Base-by-base conservation (phyloP, 2,329 filamentous ascomycete genomes). In the Arthrinium puccinioides region DNA sequence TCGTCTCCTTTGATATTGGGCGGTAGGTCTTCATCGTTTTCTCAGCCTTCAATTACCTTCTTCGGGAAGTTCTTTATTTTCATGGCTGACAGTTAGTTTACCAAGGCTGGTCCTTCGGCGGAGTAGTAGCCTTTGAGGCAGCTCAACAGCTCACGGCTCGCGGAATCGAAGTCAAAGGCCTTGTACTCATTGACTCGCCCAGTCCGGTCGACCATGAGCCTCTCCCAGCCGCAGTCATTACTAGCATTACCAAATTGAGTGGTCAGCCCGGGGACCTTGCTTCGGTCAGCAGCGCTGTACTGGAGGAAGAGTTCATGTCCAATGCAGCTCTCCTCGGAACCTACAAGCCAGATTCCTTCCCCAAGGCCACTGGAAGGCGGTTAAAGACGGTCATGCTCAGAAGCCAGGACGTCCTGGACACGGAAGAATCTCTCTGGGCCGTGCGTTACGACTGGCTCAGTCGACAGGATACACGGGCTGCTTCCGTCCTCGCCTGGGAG, bases 91-190 rank as follows among this genome's bases (percentile, higher is more conserved):
- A 31, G 6, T 14, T 11, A 30, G 15, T 28, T 13, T 30, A 6
- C 19, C 3, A 68, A 39, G 75, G 76, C n/a, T 79, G 74, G 75
- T 77, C 69, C 13, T 72, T 72, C 5, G 76, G 76, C 23, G 74
- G 74, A 9, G 69, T 76, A 27, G 66, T 70, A 36, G 72, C 74
- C 11, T 78, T 66, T 45, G 67, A 73, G 38, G 62, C 61, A 4
- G 62, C 64, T 2, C 57, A 57, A 11, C 56, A 62, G 19, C 51
- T 70, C 7, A 54, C 60, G 18, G 49, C 55, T 20, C 49, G 56
- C 20, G 63, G 62, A 5, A 57, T 64, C 35, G 49, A 45, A 19
- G 61, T 66, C 15, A 53, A 57, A 15, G 57, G 58, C 9, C 48
- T 68, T 9, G 50, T 70, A 9, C 53, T 70, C 11, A 57, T 70